Conservation (phyloP, 176 grass and related monocot species). For the Pharus latifolius region DNA sequence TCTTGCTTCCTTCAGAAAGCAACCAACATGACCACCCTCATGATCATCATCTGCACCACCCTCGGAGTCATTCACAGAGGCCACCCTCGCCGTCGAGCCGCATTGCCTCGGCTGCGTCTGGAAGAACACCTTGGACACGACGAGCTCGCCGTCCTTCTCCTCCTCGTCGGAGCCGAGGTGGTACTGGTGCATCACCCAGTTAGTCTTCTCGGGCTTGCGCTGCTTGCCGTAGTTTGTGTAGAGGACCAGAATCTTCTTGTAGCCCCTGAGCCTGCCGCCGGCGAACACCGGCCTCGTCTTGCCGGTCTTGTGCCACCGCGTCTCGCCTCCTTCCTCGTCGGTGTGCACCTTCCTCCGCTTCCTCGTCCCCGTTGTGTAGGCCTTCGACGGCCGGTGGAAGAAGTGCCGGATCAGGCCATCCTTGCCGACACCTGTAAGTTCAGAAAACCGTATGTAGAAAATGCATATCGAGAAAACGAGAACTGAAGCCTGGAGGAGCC, state of each 20-base stretch:
- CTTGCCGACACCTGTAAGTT: conserved; percentile 41
- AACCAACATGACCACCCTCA: not conserved
- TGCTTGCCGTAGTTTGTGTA: conserved; percentile 91
- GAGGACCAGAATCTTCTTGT: conserved; percentile 94
- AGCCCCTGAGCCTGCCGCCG: conserved; percentile 31
- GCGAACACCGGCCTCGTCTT: conserved; percentile 69
- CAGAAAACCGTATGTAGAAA: no score
- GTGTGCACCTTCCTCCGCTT: conserved; percentile 83
- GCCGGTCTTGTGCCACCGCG: conserved; percentile 91
- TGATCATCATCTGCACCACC: not conserved
- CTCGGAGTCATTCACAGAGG: not conserved
- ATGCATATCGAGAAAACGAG: no score
- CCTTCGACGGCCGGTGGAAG: conserved; percentile 83
- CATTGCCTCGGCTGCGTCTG: conserved; percentile 89
- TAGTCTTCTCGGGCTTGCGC: conserved; percentile 86
- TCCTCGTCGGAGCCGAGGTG: conserved; percentile 79
- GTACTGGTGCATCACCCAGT: conserved; percentile 97
- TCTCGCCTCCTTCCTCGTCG: conserved; percentile 59
- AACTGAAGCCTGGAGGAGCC: no score
- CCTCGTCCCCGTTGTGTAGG: conserved; percentile 83
- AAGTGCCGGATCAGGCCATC: conserved; percentile 79
- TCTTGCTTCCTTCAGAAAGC: conserved; percentile 26
- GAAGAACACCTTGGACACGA: conserved; percentile 91
- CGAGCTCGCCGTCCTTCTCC: conserved; percentile 84
- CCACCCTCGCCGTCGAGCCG: conserved; percentile 2